Percentiles rank a stretch among this genome's conserved stretches.
These are phyloP conservation scores for Paralagenidium karlingii DNA, from an alignment of 352 stramenopile species.

Conservation along the genomic window DNA sequence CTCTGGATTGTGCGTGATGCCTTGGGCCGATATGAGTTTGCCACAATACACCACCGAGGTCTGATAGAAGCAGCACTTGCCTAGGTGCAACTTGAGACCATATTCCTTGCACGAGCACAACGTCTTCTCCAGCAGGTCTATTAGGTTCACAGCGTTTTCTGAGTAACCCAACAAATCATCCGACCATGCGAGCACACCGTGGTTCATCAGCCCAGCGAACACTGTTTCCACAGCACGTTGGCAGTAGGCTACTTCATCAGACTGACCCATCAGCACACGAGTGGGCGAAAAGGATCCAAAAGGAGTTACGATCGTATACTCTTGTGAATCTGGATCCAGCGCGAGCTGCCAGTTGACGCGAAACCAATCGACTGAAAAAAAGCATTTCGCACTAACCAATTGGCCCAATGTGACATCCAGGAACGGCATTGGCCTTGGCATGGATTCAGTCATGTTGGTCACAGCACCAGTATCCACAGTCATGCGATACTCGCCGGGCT, in stretches of 20 bases:
- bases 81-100: neutral
- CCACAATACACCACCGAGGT: neutral
- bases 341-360: slow-evolving; percentile 9
- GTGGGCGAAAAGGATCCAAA: slow-evolving; percentile 7
- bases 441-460: neutral
- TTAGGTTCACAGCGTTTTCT: neutral
- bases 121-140: neutral
- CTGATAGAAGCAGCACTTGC: neutral
- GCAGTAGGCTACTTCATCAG: slow-evolving; percentile 6
- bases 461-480: neutral
- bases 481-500: slow-evolving; percentile 6
- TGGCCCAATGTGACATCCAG: slow-evolving; percentile 1
- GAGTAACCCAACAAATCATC: slow-evolving; percentile 2
- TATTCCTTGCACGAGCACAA: slow-evolving; percentile 1
- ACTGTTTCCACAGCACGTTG: slow-evolving; percentile 1
- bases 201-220: neutral
- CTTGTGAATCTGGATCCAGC: slow-evolving; percentile 3
- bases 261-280: slow-evolving; percentile 9
- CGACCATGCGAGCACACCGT: neutral
- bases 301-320: slow-evolving; percentile 10
- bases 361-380: slow-evolving; percentile 13
- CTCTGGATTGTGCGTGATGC: slow-evolving; percentile 4
- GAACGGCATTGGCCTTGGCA: neutral
- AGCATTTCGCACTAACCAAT: slow-evolving; percentile 5
- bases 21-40: neutral